A percentile compares a stretch with the other conserved stretches of the same genome.
Conservation (phyloP, 2,329 filamentous ascomycete genomes). For the Cladosporium sp. region DNA sequence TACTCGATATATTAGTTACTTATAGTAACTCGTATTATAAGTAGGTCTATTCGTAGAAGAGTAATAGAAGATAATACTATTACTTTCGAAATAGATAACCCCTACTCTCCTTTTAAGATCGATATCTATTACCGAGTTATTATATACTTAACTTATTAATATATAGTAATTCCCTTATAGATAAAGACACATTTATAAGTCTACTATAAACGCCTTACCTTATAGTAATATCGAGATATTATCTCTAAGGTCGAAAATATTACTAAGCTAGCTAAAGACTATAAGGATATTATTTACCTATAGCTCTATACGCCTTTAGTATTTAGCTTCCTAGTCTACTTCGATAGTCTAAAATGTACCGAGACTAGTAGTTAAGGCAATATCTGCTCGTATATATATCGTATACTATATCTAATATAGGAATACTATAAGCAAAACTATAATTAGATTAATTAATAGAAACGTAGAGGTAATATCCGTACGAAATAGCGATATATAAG, state of each 20-base stretch:
- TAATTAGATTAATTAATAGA: slow-evolving; percentile 1
- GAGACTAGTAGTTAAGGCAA: no score
- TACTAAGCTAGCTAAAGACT: not conserved
- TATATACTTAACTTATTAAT: no score
- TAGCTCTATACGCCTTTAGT: not conserved
- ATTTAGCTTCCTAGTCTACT: not conserved
- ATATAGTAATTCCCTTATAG: not conserved
- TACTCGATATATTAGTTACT: no score
- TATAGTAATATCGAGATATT: no score
- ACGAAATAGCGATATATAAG: not conserved
- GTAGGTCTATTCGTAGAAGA: not conserved
- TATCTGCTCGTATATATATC: not conserved
- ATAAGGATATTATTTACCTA: not conserved
- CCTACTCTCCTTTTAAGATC: not conserved
- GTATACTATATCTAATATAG: not conserved
- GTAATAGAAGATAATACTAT: not conserved
- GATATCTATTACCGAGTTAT: no score
- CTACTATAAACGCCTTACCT: no score
- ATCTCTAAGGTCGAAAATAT: no score
- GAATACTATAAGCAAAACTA: slow-evolving; percentile 4
- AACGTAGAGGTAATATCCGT: slow-evolving; percentile 1
- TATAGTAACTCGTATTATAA: no score
- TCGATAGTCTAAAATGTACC: not conserved
- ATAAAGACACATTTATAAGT: no score
- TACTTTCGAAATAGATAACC: not conserved